Evolutionary conservation across 2,329 filamentous ascomycete genomes (phyloP).

Genomic region (Rutstroemia sydowiana): DNA sequence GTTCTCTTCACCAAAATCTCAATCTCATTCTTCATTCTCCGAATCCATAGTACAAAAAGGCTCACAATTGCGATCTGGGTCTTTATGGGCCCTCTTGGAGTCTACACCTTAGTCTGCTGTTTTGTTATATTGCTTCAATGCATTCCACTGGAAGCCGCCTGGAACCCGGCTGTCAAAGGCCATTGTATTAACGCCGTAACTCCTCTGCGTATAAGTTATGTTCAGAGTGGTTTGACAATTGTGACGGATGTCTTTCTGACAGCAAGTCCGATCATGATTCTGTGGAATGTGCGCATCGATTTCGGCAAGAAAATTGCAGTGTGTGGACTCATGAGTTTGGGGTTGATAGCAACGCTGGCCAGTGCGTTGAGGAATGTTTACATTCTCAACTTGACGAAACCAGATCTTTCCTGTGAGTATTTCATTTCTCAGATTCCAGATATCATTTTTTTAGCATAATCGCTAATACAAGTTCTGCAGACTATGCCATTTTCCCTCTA

Average conservation of each 20-base stretch:
- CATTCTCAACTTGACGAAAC: background rate
- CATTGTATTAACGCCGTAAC: background rate
- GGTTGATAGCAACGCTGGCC: background rate
- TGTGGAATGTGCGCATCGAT: background rate
- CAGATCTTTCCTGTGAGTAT: background rate
- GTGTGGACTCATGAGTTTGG: background rate
- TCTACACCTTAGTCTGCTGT: too few species aligned
- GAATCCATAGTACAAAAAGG: too few species aligned
- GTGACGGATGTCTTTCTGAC: background rate
- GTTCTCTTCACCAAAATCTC: too few species aligned
- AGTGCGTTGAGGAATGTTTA: background rate
- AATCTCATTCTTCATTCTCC: too few species aligned
- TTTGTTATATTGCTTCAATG: background rate
- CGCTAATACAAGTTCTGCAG: too few species aligned
- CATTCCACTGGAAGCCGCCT: background rate
- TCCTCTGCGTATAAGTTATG: background rate
- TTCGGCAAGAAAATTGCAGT: background rate
- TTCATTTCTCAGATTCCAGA: too few species aligned
- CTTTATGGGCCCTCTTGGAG: too few species aligned
- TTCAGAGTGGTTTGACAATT: background rate
- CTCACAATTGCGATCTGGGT: too few species aligned
- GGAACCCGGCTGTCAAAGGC: background rate
- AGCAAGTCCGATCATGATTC: background rate
- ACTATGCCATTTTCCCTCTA: too few species aligned
- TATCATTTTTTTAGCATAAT: too few species aligned